Evolutionary conservation across 768 basidiomycete genomes (phyloP), one percentile per base, ranked within the genome.

Genomic region (Boletus subcaerulescens): DNA sequence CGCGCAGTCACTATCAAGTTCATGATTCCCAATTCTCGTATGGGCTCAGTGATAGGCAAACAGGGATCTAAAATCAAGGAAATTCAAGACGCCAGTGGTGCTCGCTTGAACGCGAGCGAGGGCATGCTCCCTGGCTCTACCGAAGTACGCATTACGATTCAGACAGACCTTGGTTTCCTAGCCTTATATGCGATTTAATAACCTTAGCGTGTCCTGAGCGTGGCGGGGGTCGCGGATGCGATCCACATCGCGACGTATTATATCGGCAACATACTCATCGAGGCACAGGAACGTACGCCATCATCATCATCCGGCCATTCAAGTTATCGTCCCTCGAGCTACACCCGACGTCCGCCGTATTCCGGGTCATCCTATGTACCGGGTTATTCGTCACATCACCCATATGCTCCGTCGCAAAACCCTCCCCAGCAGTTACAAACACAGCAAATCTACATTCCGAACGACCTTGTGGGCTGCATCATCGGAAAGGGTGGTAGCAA

Each of bases 231-330:
- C 48, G 97, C 97, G 20, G 97, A 99, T 70, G 97, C 97, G 31
- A 94, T 99, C 54, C 97, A 99, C 71, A 99, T 99, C 59, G 97
- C 97, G 39, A 98, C 96, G 4, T 99, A 98, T 75, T 98, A 99
- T 71, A 95, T 99, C 58, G 97, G 97, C 52, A 98, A 94, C 60
- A 97, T 98, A 65, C 85, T 99, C 51, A 89, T 96, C 61, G 93
- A 97, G 70, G 88, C 93, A 7, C 87, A 92, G 67, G 90, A 92
- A 58, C 86, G 88, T 55, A 83, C 83, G 81, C 90, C 90, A 5
- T 77, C 29, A 29, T 77, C 29, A 29, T 29, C 89, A 48, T 76
- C 85, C 53, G 74, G 80, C 48, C 73, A 75, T 65, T 70, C 76
- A 22, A 71, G 62, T 39, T 91, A 87, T 68, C 86, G 86, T 43